Percentiles rank a stretch among this genome's conserved stretches.
These are phyloP conservation scores for Penicillium vulpinum DNA, from an alignment of 2,329 filamentous ascomycete species.

Conservation along the genomic window DNA sequence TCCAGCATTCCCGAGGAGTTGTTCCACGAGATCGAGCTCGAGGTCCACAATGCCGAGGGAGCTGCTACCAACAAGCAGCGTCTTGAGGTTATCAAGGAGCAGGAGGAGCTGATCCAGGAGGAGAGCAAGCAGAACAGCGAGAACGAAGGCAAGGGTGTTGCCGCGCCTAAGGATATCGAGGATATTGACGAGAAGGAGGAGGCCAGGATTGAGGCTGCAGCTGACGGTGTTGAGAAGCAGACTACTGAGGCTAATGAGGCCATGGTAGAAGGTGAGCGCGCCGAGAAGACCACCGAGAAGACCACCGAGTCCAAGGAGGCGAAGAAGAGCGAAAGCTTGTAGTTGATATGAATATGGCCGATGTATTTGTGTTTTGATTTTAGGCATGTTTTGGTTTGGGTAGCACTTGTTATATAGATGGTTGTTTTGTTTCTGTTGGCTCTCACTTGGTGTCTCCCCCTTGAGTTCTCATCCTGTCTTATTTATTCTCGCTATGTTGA, in stretches of 20 bases:
- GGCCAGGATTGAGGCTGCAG: constrained; percentile 53
- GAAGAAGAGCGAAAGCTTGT: constrained; percentile 29
- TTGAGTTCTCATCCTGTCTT: constrained; percentile 26
- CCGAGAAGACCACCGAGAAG: constrained; percentile 34
- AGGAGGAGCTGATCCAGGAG: constrained; percentile 96
- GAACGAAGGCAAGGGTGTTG: constrained; percentile 71
- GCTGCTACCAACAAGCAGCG: constrained; percentile 98
- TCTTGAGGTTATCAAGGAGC: constrained; percentile 95
- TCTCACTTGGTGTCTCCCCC: constrained; percentile 2
- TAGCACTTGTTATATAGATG: constrained; percentile 14
- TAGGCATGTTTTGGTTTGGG: constrained; percentile 2
- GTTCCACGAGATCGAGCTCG: constrained; percentile 98
- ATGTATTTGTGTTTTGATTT: constrained; percentile 16
- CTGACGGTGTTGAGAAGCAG: constrained; percentile 45
- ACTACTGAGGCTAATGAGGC: constrained; percentile 47
- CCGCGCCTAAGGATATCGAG: constrained; percentile 79
- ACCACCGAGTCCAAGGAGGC: constrained; percentile 23
- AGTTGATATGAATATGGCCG: constrained; percentile 15
- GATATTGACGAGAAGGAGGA: constrained; percentile 94
- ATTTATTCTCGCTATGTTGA: constrained; percentile 21
- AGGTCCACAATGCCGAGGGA: constrained; percentile 94
- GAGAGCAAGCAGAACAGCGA: constrained; percentile 89
- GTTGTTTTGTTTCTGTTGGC: constrained; percentile 8
- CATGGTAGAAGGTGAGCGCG: constrained; percentile 40
- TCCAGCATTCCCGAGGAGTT: constrained; percentile 96